Base-by-base conservation (phyloP, 2,329 filamentous ascomycete species). In the Nigrospora oryzae region DNA sequence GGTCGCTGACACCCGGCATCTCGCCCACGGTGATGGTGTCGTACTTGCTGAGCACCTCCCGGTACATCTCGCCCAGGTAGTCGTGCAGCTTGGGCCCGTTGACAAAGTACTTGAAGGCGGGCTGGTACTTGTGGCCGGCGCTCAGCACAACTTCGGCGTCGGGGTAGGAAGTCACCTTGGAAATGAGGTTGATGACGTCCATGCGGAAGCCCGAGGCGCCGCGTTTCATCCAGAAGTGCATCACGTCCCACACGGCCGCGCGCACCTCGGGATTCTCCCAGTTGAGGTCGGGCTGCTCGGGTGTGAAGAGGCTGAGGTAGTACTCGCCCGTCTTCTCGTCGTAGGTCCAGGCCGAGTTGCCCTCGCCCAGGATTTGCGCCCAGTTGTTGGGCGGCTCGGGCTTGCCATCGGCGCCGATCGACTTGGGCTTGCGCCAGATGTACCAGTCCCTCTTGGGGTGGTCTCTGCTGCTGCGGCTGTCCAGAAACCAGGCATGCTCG, bases 281-380 rank as follows among this genome's bases (percentile, higher is more conserved):
- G 64, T 93, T 93, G n/a, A 93, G 71, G 54, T 93, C 88, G 0
- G 88, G 87, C 59, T 91, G 87, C 51, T 86, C 79, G 5, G 75
- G 75, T 7, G 83, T 80, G 60, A 88, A 94, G 11, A 93, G 71
- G 49, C 85, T 81, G 0, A 90, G 75, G 55, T 88, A 90, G 61
- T 88, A 90, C 62, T 90, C 83, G 40, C 74, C 70, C 0, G 84
- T 87, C n/a, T 64, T 59, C 51, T 86, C 79, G 54, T 89, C 85
- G 68, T 79, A 90, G 47, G 81, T 69, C 85, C 84, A 88, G 0
- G 74, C 71, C 47, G 69, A 78, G 43, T 75, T 75, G 14, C 73
- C 75, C 46, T 69, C 72, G 12, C 73, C 73, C 51, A 80, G 85
- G 65, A 79, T 67, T 63, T 75, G 52, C 64, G 74, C 83, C 74